Base-by-base conservation (phyloP, 768 basidiomycete genomes). In the Collybiopsis luxurians region DNA sequence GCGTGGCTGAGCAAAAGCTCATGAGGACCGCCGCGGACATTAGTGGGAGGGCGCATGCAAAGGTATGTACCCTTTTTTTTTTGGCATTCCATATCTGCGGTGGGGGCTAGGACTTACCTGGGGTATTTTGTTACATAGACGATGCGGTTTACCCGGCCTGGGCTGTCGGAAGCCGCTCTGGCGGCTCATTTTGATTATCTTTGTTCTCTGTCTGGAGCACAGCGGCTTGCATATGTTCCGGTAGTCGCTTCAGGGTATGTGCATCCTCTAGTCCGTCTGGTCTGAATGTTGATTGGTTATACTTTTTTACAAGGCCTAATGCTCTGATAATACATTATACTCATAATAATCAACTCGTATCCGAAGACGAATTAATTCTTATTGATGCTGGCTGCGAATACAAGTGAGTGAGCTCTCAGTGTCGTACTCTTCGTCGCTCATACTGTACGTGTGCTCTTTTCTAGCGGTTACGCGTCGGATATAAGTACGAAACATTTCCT, bases 251-350 rank as follows among this genome's bases (percentile, higher is more conserved):
- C 93, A 1, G 97, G 97, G 90, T 91, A 70, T 59, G 80, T 63
- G 7, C 57, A 30, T 0, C 0, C 44, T 19, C 19, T 15, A n/a
- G 19, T 38, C 4, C 13, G 40, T 48, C 30, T 24, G 17, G 11
- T 40, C 49, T 13, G 4, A 6, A 23, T 50, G 19, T 39, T 57
- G 13, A 49, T 17, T 21, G 30, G 24, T 24, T 28, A 30, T 28
- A 63, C 40, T 24, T 28, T 38, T 28, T 64, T 39, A 15, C 23
- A 9, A 95, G 93, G 27, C 79, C 89, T 2, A 97, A 98, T 65
- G 86, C 92, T 7, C 78, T 97, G 1, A 87, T 91, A 40, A 94
- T 99, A 59, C 97, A 99, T 65, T 98, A 98, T 67, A 96, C 94
- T 0, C 80, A 87, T 17, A 98, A 98, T 69, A 87, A 96, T 67